phyloP scores from a whole-genome alignment of 163 green algal genomes.

The Picocystis sp. region DNA sequence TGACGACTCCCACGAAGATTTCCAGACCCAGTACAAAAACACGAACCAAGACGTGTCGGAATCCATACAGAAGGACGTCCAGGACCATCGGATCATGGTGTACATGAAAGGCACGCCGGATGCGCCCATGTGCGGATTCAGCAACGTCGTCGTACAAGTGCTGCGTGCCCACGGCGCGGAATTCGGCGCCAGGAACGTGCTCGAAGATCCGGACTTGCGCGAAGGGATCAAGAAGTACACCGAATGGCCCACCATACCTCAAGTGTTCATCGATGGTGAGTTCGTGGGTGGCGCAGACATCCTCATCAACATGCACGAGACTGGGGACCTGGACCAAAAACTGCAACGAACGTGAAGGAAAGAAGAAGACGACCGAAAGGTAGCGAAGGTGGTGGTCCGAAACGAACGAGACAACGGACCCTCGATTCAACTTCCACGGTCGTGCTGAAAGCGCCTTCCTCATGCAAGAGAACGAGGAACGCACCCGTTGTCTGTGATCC shows the following conservation, averaged over 20 bases:
- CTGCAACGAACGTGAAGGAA: too few relatives aligned
- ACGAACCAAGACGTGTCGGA: constrained; percentile 24
- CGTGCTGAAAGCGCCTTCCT: too few relatives aligned
- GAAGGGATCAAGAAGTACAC: constrained; percentile 84
- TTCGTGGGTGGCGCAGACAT: constrained; percentile 89
- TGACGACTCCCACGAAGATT: constrained; percentile 65
- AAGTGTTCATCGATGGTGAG: constrained; percentile 81
- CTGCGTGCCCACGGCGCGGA: constrained; percentile 73
- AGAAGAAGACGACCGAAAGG: too few relatives aligned
- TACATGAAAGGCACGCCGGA: constrained; percentile 91
- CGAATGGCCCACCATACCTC: constrained; percentile 70
- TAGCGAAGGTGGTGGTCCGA: too few relatives aligned
- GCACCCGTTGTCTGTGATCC: too few relatives aligned
- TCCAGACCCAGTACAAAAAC: constrained; percentile 62
- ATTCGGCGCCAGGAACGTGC: constrained; percentile 71
- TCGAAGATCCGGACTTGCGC: constrained; percentile 64
- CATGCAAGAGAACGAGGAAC: too few relatives aligned
- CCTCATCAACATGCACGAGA: constrained; percentile 77
- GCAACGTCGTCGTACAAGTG: constrained; percentile 68
- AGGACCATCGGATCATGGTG: constrained; percentile 61
- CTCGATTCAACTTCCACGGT: too few relatives aligned
- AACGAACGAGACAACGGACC: too few relatives aligned
- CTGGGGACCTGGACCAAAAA: constrained; percentile 50
- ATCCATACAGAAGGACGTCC: constrained; percentile 61
- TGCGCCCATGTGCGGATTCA: constrained; percentile 82